Evolutionary conservation across 2,329 filamentous ascomycete species (phyloP).

Genomic region (Colletotrichum abscissum): DNA sequence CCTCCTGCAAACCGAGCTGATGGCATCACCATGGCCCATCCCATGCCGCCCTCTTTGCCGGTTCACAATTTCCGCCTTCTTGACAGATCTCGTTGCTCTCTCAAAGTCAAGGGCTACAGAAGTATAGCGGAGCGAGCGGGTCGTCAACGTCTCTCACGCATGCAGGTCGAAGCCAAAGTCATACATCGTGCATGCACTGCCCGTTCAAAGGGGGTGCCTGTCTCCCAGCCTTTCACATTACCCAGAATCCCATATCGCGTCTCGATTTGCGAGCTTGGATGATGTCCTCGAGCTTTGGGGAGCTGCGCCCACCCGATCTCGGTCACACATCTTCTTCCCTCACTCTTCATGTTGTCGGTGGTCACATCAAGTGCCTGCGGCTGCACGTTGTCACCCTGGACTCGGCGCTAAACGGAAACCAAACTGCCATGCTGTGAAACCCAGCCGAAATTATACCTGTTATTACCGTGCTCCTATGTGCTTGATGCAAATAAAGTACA

Average conservation of each 20-base stretch:
- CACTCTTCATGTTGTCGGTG: background rate
- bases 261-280: background rate
- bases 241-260: background rate
- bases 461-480: slow-evolving; percentile 3
- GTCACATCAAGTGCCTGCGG: slow-evolving; percentile 13
- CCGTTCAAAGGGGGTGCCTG: background rate
- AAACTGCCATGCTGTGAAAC: slow-evolving; percentile 18
- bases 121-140: slow-evolving; percentile 7
- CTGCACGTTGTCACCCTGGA: background rate
- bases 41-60: slow-evolving; percentile 14
- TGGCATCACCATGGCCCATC: slow-evolving; percentile 26
- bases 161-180: slow-evolving; percentile 1
- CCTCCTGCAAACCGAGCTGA: slow-evolving; percentile 18
- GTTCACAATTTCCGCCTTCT: background rate
- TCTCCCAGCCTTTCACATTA: slow-evolving; percentile 32
- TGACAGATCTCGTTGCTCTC: slow-evolving; percentile 1
- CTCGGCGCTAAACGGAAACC: background rate
- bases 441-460: slow-evolving; percentile 24
- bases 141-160: background rate
- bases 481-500: slow-evolving; percentile 23
- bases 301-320: background rate
- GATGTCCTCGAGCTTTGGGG: background rate
- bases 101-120: background rate
- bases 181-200: slow-evolving; percentile 27
- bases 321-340: background rate